Percentiles rank a stretch among this genome's conserved stretches.
phyloP scores from a whole-genome alignment of 768 basidiomycete genomes.

The Agrocybe pediades region DNA sequence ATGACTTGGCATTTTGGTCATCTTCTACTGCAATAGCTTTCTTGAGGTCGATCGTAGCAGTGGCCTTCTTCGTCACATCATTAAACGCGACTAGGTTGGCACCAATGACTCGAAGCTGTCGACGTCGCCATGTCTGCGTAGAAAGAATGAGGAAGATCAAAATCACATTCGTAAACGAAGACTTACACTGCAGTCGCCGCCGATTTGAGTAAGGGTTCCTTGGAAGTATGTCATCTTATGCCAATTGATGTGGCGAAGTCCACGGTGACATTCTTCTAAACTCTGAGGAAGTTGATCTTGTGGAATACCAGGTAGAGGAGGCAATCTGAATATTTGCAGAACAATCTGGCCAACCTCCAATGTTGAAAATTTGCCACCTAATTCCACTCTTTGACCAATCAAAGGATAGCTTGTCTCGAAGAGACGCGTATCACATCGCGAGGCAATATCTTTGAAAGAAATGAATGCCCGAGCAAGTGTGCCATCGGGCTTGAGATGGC shows the following conservation, averaged over 20 bases:
- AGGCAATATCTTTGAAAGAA: slow-evolving; percentile 84
- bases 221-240: slow-evolving; percentile 94
- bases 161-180: no score
- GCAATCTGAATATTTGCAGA: slow-evolving; percentile 88
- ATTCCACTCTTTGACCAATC: slow-evolving; percentile 71
- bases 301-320: slow-evolving; percentile 81
- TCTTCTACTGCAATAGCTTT: slow-evolving; percentile 80
- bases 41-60: slow-evolving; percentile 87
- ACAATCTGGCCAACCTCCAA: slow-evolving; percentile 85
- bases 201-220: slow-evolving; percentile 88
- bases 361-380: slow-evolving; percentile 58
- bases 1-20: slow-evolving; percentile 57
- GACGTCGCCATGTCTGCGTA: slow-evolving; percentile 82
- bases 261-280: slow-evolving; percentile 89
- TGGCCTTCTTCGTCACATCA: slow-evolving; percentile 89
- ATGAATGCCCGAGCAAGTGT: slow-evolving; percentile 87
- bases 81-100: slow-evolving; percentile 88
- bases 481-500: slow-evolving; percentile 83
- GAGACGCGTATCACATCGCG: slow-evolving; percentile 80
- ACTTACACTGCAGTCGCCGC: slow-evolving; percentile 89
- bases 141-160: no score
- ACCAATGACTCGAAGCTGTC: slow-evolving; percentile 83
- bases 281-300: slow-evolving; percentile 85
- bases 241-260: slow-evolving; percentile 89
- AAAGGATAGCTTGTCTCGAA: slow-evolving; percentile 84